Evolutionary conservation across 2,329 filamentous ascomycete genomes (phyloP).

Genomic region (Fusarium anguioides): DNA sequence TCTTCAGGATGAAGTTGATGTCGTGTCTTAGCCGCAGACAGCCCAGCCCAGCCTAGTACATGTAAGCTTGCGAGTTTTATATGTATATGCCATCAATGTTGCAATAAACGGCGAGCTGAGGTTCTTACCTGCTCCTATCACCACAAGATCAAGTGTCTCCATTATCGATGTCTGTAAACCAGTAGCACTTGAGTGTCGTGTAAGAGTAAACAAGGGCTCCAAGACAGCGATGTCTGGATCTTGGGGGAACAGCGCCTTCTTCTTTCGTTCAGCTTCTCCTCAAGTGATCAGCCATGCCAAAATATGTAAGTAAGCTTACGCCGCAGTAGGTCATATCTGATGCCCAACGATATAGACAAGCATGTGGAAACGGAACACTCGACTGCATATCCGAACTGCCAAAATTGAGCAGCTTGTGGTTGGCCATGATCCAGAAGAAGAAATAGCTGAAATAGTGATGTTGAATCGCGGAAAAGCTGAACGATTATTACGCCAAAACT

Average conservation of each 20-base stretch:
- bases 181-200: not conserved
- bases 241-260: not conserved
- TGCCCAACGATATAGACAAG: not conserved
- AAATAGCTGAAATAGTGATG: not conserved
- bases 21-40: slow-evolving; percentile 71
- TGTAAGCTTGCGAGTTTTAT: not conserved
- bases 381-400: not conserved
- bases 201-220: not conserved
- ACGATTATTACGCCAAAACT: too few relatives aligned
- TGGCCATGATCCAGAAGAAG: too few relatives aligned
- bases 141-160: slow-evolving; percentile 60
- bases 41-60: slow-evolving; percentile 58
- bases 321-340: not conserved
- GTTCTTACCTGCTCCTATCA: slow-evolving; percentile 64
- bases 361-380: not conserved
- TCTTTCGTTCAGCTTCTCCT: not conserved
- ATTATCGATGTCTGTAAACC: slow-evolving; percentile 39
- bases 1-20: slow-evolving; percentile 67
- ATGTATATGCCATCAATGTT: not conserved
- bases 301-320: slow-evolving; percentile 4
- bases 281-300: not conserved
- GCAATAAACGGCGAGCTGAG: slow-evolving; percentile 10
- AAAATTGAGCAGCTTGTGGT: not conserved
- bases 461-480: too few relatives aligned
- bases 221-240: not conserved